These are phyloP conservation scores for Terana coerulea DNA, from an alignment of 768 basidiomycete genomes.

Conservation along the genomic window DNA sequence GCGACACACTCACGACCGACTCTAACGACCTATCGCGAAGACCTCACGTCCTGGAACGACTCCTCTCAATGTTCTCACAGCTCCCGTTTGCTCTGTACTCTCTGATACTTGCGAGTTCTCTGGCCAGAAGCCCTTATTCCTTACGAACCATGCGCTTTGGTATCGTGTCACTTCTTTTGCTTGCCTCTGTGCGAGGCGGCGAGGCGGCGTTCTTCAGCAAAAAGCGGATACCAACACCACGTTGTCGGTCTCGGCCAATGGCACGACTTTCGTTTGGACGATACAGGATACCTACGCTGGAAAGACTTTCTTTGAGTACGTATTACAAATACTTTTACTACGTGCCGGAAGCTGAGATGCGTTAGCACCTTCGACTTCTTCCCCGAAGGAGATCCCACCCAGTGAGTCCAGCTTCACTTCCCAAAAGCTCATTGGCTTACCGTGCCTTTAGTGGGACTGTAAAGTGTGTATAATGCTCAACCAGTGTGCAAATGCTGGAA, in stretches of 20 bases:
- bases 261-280: conserved; percentile 59
- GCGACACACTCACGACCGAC: background rate
- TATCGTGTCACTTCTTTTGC: background rate
- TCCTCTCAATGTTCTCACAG: background rate
- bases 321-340: conserved; percentile 10
- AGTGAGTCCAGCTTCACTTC: conserved; percentile 38
- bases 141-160: background rate
- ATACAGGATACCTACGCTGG: conserved; percentile 66
- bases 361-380: conserved; percentile 58
- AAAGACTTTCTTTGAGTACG: conserved; percentile 65
- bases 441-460: conserved; percentile 57
- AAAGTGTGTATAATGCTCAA: conserved; percentile 53
- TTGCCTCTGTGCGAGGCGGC: background rate
- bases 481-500: too few species aligned
- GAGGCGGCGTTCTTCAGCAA: conserved; percentile 6
- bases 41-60: background rate
- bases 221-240: conserved; percentile 11
- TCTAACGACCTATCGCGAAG: background rate
- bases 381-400: conserved; percentile 59
- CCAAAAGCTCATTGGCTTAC: conserved; percentile 19
- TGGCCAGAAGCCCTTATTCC: too few species aligned
- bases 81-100: background rate
- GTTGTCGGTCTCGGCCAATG: too few species aligned
- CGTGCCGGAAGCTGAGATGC: background rate
- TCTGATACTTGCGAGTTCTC: background rate